Percentiles rank a stretch among this genome's conserved stretches.
Conservation (phyloP, 306 rosid species). For the Vachellia collinsii region DNA sequence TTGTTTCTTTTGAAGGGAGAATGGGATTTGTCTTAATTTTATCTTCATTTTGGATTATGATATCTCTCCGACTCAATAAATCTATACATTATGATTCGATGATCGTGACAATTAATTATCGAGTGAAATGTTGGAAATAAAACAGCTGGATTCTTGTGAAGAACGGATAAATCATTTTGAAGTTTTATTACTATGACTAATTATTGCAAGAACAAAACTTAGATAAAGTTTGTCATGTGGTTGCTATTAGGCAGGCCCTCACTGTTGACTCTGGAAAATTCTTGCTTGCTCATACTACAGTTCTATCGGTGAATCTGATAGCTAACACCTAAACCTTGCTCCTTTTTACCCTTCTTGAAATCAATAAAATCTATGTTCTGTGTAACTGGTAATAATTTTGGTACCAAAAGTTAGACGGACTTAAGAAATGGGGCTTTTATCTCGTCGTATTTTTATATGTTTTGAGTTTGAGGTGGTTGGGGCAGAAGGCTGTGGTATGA, state of each 20-base stretch:
- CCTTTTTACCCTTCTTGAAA: background rate
- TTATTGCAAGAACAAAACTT: background rate
- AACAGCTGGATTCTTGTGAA: background rate
- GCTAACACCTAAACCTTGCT: background rate
- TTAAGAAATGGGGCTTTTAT: constrained; percentile 7
- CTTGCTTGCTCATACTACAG: background rate
- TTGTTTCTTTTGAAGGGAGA: background rate
- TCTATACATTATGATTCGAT: background rate
- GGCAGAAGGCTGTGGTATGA: background rate
- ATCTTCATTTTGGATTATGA: background rate
- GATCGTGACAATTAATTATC: background rate
- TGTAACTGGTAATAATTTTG: background rate
- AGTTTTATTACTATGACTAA: background rate
- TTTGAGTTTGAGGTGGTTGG: background rate
- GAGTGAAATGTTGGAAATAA: background rate
- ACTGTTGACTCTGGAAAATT: background rate
- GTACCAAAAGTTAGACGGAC: background rate
- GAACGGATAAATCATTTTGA: background rate
- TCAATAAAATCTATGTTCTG: background rate
- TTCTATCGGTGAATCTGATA: background rate
- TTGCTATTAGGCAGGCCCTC: background rate
- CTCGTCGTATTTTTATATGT: background rate
- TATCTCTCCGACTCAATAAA: background rate
- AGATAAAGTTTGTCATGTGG: background rate
- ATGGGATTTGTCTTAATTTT: no score